These are phyloP conservation scores for Cyclotella distinguenda DNA, from an alignment of 108 stramenopile species.

Conservation along the genomic window DNA sequence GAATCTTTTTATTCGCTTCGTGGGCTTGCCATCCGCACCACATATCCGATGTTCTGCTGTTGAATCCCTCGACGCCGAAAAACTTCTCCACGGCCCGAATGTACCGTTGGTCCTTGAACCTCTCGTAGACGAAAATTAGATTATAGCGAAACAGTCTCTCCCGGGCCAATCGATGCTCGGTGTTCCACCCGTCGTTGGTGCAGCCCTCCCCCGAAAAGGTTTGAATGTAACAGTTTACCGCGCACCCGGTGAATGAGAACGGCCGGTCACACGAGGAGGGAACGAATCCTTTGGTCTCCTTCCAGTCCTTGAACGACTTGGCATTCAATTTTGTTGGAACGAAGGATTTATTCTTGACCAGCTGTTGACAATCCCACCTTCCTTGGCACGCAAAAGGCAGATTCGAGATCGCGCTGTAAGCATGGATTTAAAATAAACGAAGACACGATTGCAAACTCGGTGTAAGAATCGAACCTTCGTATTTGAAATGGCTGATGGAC, in stretches of 20 bases:
- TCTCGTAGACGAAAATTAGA: constrained; percentile 33
- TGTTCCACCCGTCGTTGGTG: constrained; percentile 26
- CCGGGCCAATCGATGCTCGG: constrained; percentile 20
- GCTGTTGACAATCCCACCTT: constrained; percentile 34
- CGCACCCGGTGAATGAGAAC: constrained; percentile 28
- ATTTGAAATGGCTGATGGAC: constrained; percentile 46
- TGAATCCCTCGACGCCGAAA: constrained; percentile 37
- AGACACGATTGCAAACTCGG: too few relatives aligned
- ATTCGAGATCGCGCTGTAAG: too few relatives aligned
- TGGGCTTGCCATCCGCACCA: constrained; percentile 34
- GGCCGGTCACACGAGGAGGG: constrained; percentile 19
- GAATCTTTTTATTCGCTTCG: constrained; percentile 27
- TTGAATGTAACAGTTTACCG: constrained; percentile 44
- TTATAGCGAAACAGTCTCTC: constrained; percentile 35
- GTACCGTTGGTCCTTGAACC: constrained; percentile 25
- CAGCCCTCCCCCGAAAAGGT: constrained; percentile 33
- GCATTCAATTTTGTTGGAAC: constrained; percentile 32
- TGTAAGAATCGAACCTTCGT: too few relatives aligned
- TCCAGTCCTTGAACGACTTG: constrained; percentile 22
- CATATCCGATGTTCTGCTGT: constrained; percentile 7
- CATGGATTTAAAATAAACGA: too few relatives aligned
- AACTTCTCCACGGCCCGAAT: constrained; percentile 30
- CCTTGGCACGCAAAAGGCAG: too few relatives aligned
- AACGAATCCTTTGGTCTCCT: constrained; percentile 24
- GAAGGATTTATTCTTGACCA: constrained; percentile 41